Percentiles rank a stretch among this genome's conserved stretches.
Conservation (phyloP, 75 land plant species). For the Gnetum montanum region DNA sequence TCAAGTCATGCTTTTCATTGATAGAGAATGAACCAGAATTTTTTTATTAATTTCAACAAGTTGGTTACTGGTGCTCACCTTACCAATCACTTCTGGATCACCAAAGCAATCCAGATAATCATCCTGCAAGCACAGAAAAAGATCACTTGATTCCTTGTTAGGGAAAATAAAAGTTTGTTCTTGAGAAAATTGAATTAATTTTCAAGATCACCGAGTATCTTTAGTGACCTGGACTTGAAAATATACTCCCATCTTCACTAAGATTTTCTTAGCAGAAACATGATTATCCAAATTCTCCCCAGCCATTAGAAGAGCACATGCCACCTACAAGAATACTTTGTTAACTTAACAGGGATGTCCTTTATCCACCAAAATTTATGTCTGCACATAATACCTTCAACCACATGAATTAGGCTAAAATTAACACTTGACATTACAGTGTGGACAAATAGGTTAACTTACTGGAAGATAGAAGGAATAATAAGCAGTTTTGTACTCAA, state of each 20-base stretch:
- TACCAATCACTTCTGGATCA: constrained; percentile 68
- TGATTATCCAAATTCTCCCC: constrained; percentile 68
- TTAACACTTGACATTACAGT: too few species aligned
- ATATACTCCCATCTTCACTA: constrained; percentile 91
- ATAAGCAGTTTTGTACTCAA: constrained; percentile 94
- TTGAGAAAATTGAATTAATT: neutral
- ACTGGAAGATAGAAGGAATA: constrained; percentile 98
- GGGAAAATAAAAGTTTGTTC: neutral
- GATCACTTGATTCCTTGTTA: constrained; percentile 1
- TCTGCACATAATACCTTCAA: too few species aligned
- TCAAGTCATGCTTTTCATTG: too few species aligned
- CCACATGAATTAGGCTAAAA: too few species aligned
- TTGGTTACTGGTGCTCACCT: too few species aligned
- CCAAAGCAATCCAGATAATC: constrained; percentile 90
- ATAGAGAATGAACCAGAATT: too few species aligned
- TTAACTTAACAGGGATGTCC: too few species aligned
- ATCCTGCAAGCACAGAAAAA: constrained; percentile 69
- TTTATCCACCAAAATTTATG: too few species aligned
- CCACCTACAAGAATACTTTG: too few species aligned
- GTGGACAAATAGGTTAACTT: too few species aligned
- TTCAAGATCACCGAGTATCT: neutral
- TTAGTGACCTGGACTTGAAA: constrained; percentile 92
- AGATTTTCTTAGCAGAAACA: constrained; percentile 51
- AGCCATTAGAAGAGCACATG: constrained; percentile 87
- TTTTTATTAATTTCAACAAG: too few species aligned